Base-by-base conservation (phyloP, 495 filamentous ascomycete genomes). In the Staphylotrichum tortipilum region DNA sequence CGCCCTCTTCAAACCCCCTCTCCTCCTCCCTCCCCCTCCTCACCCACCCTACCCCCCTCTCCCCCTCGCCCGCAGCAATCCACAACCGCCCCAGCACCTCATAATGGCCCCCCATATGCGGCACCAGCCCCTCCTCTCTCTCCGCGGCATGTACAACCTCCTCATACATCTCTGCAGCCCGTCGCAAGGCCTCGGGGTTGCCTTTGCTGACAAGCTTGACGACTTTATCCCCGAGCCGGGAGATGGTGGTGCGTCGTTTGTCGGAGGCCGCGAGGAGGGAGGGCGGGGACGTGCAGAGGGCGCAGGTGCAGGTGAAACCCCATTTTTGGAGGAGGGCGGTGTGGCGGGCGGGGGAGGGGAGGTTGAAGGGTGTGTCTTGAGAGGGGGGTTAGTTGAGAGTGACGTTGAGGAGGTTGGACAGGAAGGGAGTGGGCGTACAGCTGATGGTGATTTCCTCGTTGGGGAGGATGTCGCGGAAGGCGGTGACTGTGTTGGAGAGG, bases 401-500 rank as follows among this genome's bases (percentile, higher is more conserved):
- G 11, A 23, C 31, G 28, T 24, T 24, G 21, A 26, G 8, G 4
- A 17, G 18, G 30, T 19, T 17, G n/a, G 3, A 18, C 14, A 4
- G 17, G 9, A 26, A 23, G 17, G 7, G 10, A 30, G 15, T 39
- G 7, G 14, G 48, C 63, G 45, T 48, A 61, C 67, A 69, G 53
- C 63, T 66, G 46, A 69, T 64, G 7, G 63, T 68, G 18, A 68
- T 52, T 40, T 69, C 67, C 22, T 69, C 65, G 5, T 59, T 60
- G 0, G 61, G 52, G 1, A 54, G 24, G 15, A 69, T 68, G 44
- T 69, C 59, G 15, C 47, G 54, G 36, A 67, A 63, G 6, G 66
- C 60, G 0, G 55, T 49, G 12, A 63, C 58, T 0, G 56, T 59
- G 54, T 63, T 64, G 9, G 56, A 61, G 12, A 67, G 46, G 5